Evolutionary conservation across 2,329 filamentous ascomycete species (phyloP).

Genomic region (Aspergillus neoniger): DNA sequence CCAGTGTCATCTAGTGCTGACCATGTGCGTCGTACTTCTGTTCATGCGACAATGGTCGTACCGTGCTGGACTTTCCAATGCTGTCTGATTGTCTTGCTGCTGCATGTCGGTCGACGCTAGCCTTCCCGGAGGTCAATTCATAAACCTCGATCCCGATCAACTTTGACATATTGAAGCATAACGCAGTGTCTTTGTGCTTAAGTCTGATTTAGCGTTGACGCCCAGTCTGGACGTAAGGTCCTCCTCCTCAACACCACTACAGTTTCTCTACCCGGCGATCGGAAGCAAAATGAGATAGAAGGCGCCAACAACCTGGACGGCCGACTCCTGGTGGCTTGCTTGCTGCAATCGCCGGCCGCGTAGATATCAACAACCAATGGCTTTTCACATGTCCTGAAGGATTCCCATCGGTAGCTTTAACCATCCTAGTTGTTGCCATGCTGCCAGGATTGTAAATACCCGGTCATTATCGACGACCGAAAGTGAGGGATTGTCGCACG

Average conservation of each 20-base stretch:
- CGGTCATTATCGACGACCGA: background rate
- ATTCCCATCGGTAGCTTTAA: background rate
- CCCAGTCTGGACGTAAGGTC: background rate
- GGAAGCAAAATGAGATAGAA: background rate
- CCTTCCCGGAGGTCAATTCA: background rate
- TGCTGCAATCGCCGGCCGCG: background rate
- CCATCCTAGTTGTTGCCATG: background rate
- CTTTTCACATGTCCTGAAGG: background rate
- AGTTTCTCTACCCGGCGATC: background rate
- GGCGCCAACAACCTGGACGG: background rate
- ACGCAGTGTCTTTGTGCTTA: background rate
- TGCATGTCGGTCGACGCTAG: background rate
- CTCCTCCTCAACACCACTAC: background rate
- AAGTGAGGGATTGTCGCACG: background rate
- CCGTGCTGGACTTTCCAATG: background rate
- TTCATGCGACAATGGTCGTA: background rate
- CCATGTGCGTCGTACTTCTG: background rate
- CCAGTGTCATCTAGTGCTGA: background rate
- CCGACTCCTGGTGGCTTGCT: background rate
- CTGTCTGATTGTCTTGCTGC: background rate
- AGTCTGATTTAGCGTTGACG: background rate
- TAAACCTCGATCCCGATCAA: background rate
- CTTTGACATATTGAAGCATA: background rate
- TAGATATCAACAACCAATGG: background rate
- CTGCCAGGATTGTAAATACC: background rate